A percentile compares a stretch with the other conserved stretches of the same genome.
These are phyloP conservation scores for Tylopilus felleus DNA, from an alignment of 768 basidiomycete genomes.

Conservation along the genomic window DNA sequence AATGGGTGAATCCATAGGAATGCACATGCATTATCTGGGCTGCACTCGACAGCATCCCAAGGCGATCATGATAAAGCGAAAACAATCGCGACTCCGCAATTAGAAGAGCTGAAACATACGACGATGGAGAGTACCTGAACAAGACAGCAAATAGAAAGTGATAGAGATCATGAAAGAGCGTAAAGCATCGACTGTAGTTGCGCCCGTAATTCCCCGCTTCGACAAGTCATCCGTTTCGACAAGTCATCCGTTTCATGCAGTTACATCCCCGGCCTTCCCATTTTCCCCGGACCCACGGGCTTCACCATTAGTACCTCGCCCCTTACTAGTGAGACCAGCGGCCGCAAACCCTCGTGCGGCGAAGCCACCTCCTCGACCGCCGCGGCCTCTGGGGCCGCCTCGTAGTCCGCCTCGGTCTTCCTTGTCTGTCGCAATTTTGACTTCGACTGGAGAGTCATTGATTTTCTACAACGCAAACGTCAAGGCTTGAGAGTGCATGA, in stretches of 20 bases:
- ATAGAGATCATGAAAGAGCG: slow-evolving; percentile 16
- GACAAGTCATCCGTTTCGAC: slow-evolving; percentile 12
- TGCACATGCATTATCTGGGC: slow-evolving; percentile 20
- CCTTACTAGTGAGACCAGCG: slow-evolving; percentile 55
- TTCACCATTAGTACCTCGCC: slow-evolving; percentile 31
- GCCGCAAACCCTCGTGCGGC: slow-evolving; percentile 65
- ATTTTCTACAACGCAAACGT: slow-evolving; percentile 50
- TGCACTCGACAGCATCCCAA: slow-evolving; percentile 13
- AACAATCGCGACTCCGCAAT: slow-evolving; percentile 24
- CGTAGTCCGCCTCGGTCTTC: slow-evolving; percentile 41
- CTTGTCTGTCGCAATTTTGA: slow-evolving; percentile 67
- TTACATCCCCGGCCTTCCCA: slow-evolving; percentile 22
- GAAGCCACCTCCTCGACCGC: slow-evolving; percentile 45
- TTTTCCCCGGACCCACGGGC: slow-evolving; percentile 29
- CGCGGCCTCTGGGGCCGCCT: slow-evolving; percentile 54
- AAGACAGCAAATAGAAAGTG: slow-evolving; percentile 7
- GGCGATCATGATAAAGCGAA: slow-evolving; percentile 19
- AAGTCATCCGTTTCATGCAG: slow-evolving; percentile 20
- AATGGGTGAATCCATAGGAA: slow-evolving; percentile 14
- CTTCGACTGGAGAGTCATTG: slow-evolving; percentile 60
- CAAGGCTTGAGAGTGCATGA: not conserved
- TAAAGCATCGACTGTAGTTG: slow-evolving; percentile 17
- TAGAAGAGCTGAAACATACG: slow-evolving; percentile 14
- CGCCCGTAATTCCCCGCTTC: slow-evolving; percentile 18
- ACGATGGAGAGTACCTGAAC: slow-evolving; percentile 7